Evolutionary conservation across 202 grass and related monocot genomes (phyloP).

Genomic region (Carex sylvatica): DNA sequence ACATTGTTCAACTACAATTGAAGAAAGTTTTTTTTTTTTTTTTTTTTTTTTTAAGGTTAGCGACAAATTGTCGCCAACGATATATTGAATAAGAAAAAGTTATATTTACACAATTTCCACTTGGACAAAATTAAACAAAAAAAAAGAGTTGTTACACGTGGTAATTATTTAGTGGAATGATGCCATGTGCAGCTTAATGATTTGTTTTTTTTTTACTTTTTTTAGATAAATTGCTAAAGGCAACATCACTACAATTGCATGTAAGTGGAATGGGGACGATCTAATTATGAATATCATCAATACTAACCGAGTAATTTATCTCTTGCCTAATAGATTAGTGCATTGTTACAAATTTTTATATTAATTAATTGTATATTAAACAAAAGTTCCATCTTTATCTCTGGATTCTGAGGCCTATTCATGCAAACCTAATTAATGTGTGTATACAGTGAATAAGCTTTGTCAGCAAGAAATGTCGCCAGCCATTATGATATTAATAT

Average conservation of each 20-base stretch:
- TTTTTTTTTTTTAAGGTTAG: too few species aligned
- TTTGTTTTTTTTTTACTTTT: too few species aligned
- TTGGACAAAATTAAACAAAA: neutral
- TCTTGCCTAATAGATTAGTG: neutral
- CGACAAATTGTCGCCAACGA: too few species aligned
- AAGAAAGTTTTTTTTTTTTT: neutral
- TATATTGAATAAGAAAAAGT: too few species aligned
- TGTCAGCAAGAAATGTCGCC: neutral
- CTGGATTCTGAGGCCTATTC: slow-evolving; percentile 9
- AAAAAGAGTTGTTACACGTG: neutral
- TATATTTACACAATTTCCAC: neutral
- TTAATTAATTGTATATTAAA: neutral
- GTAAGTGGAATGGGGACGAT: too few species aligned
- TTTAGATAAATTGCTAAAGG: too few species aligned
- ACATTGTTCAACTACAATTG: slow-evolving; percentile 8
- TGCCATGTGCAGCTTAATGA: too few species aligned
- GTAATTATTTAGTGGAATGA: too few species aligned
- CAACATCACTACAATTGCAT: too few species aligned
- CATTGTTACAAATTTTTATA: neutral
- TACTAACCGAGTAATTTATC: too few species aligned
- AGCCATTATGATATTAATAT: neutral
- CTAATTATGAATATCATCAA: too few species aligned
- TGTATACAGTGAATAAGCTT: neutral
- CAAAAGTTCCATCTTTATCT: neutral
- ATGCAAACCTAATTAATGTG: neutral